Evolutionary conservation across 169 alveolate genomes (phyloP).

Genomic region (Plasmodium malariae): DNA sequence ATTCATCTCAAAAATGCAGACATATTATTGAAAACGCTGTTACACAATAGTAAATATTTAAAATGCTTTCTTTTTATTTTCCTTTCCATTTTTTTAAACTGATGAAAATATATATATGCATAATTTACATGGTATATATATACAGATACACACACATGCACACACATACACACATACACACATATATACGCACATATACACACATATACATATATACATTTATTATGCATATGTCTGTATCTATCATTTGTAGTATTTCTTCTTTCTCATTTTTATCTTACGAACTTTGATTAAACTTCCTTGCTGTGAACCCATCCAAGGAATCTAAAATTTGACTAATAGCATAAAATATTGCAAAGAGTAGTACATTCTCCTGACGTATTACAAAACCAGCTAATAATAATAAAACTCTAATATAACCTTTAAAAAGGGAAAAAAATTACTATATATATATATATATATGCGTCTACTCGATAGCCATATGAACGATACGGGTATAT

Average conservation of each 20-base stretch:
- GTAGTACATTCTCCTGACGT: constrained; percentile 17
- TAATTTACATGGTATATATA: too few species aligned
- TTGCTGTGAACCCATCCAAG: constrained; percentile 75
- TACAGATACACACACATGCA: too few species aligned
- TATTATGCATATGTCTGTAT: not conserved
- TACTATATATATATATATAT: not conserved
- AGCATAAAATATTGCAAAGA: constrained; percentile 31
- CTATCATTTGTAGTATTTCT: not conserved
- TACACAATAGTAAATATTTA: too few species aligned
- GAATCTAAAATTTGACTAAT: constrained; percentile 67
- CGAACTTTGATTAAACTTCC: constrained; percentile 63
- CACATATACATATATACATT: not conserved
- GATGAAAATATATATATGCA: too few species aligned
- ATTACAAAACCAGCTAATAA: constrained; percentile 29
- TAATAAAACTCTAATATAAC: constrained; percentile 66
- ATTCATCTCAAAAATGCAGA: too few species aligned
- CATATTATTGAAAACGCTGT: too few species aligned
- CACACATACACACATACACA: too few species aligned
- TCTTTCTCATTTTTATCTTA: not conserved
- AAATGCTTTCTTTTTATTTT: too few species aligned
- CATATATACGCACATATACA: too few species aligned
- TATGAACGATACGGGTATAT: not conserved
- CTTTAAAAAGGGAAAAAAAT: constrained; percentile 8
- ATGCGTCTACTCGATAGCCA: not conserved
- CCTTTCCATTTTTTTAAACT: too few species aligned